phyloP scores from a whole-genome alignment of 1,284 basidiomycete species.

The Ganoderma sp. region DNA sequence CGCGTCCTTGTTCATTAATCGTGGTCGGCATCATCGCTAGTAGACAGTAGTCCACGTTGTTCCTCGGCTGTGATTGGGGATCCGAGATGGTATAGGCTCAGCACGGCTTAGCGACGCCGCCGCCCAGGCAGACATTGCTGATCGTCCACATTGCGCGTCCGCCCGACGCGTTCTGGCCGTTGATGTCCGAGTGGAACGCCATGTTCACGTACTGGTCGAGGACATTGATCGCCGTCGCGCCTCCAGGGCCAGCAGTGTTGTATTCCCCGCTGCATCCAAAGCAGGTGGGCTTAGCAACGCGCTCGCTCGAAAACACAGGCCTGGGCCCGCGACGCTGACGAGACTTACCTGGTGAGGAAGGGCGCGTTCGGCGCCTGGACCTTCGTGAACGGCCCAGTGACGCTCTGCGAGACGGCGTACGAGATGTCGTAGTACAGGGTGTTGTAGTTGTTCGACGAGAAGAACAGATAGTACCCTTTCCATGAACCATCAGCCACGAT shows the following conservation, averaged over 20 bases:
- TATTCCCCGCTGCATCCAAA: constrained; percentile 4
- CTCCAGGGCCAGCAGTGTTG: too few species aligned
- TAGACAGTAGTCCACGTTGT: background rate
- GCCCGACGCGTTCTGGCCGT: constrained; percentile 12
- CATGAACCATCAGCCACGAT: background rate
- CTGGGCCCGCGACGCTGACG: too few species aligned
- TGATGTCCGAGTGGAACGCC: constrained; percentile 17
- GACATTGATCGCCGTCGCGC: constrained; percentile 10
- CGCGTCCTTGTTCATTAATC: background rate
- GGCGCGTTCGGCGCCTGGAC: constrained; percentile 17
- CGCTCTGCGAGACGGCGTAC: constrained; percentile 33
- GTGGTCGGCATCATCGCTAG: background rate
- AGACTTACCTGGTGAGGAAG: constrained; percentile 9
- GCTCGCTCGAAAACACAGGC: background rate
- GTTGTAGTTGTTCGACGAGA: constrained; percentile 34
- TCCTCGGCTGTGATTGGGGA: too few species aligned
- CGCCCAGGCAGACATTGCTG: constrained; percentile 10
- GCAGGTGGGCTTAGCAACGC: background rate
- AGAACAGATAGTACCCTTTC: constrained; percentile 31
- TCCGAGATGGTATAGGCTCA: background rate
- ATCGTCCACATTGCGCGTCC: constrained; percentile 15
- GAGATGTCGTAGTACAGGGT: constrained; percentile 33
- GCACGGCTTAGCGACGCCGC: constrained; percentile 12
- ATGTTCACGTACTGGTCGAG: constrained; percentile 20
- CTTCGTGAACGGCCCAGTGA: constrained; percentile 36